Conservation (phyloP, 1,139 yeast genomes). For the Tardiomyces blankii region DNA sequence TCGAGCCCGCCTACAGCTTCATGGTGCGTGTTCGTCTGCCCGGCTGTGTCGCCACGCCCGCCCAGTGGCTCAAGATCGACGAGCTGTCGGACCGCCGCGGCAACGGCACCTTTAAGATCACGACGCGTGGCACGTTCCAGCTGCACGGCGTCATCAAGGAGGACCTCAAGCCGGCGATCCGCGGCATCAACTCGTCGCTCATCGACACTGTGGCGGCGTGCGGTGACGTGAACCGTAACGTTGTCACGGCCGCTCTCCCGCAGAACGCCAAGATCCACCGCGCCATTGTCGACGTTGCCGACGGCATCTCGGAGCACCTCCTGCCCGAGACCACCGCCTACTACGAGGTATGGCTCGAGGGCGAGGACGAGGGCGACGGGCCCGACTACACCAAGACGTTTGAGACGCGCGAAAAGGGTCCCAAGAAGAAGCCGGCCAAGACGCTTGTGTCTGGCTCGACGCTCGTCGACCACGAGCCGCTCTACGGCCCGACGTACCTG, state of each 20-base stretch:
- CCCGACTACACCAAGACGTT: constrained; percentile 60
- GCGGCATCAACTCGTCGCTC: constrained; percentile 83
- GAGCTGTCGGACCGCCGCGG: constrained; percentile 76
- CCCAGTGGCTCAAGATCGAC: constrained; percentile 81
- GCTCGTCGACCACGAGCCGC: constrained; percentile 58
- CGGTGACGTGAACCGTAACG: constrained; percentile 97
- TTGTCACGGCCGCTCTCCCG: constrained; percentile 84
- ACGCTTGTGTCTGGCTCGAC: constrained; percentile 68
- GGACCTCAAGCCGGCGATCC: constrained; percentile 78
- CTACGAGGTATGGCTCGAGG: constrained; percentile 94
- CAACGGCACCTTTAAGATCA: constrained; percentile 86
- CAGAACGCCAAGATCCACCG: constrained; percentile 70
- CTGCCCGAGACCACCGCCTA: constrained; percentile 91
- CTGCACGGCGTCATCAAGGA: constrained; percentile 91
- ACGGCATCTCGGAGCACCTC: constrained; percentile 64
- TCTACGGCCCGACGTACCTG: constrained; percentile 75
- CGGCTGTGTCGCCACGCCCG: constrained; percentile 83
- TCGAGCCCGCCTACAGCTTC: constrained; percentile 91
- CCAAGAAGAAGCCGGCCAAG: constrained; percentile 70
- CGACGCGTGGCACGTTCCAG: constrained; percentile 97
- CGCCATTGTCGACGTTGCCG: constrained; percentile 57
- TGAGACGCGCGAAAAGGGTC: constrained; percentile 67
- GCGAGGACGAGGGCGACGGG: constrained; percentile 65
- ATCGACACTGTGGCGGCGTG: constrained; percentile 96
- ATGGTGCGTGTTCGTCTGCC: constrained; percentile 96